Percentiles rank a stretch among this genome's conserved stretches.
These are phyloP conservation scores for Pseudogymnoascus sp. DNA, from an alignment of 2,329 filamentous ascomycete genomes.

Conservation along the genomic window DNA sequence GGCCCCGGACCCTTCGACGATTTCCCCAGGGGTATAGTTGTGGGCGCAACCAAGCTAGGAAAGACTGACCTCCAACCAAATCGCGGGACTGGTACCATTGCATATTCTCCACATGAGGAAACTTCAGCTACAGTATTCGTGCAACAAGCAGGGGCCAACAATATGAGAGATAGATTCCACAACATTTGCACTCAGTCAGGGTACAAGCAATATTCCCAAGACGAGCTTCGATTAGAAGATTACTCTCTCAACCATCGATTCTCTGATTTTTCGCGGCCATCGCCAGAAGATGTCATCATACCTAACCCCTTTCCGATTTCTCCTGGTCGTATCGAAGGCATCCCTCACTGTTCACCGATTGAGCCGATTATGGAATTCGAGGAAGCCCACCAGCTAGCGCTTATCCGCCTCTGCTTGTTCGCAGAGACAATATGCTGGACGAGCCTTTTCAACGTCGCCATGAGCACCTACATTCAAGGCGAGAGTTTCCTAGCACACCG, in stretches of 20 bases:
- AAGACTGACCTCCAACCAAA: background rate
- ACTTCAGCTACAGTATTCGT: background rate
- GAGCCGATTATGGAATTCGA: background rate
- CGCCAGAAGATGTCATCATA: background rate
- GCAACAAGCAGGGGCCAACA: background rate
- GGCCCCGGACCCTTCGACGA: background rate
- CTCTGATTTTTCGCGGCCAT: background rate
- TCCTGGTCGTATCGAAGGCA: background rate
- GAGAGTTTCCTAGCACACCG: conserved; percentile 11
- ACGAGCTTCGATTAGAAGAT: conserved; percentile 5
- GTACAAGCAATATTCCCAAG: background rate
- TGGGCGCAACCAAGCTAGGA: background rate
- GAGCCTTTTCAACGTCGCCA: conserved; percentile 16
- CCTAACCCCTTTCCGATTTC: background rate
- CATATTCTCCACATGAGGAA: background rate
- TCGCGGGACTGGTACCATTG: background rate
- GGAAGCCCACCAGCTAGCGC: conserved; percentile 12
- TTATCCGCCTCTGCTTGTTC: conserved; percentile 16
- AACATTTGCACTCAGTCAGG: background rate
- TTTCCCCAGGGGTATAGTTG: background rate
- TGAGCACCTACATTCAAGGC: conserved; percentile 14
- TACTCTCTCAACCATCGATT: background rate
- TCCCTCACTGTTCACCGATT: background rate
- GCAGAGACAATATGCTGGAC: conserved; percentile 15
- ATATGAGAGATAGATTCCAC: background rate